These are phyloP conservation scores for Pittosporum tobira DNA, from an alignment of 129 eudicot genomes.

Conservation along the genomic window DNA sequence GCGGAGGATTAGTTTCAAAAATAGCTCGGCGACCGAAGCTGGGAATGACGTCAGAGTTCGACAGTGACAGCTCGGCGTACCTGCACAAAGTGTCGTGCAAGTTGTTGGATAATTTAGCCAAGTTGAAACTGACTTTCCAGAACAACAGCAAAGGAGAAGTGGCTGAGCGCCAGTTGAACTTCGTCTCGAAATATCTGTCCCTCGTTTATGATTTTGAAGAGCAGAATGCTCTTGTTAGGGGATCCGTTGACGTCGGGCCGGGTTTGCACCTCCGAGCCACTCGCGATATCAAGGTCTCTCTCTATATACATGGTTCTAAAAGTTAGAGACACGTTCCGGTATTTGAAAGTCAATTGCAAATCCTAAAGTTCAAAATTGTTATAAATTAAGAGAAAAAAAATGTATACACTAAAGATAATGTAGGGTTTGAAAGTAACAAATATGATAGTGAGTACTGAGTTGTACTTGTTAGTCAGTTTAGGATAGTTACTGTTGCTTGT, in stretches of 20 bases:
- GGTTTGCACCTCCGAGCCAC: conserved; percentile 48
- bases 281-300: conserved; percentile 61
- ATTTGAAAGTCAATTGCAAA: too few species aligned
- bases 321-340: too few species aligned
- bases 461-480: too few species aligned
- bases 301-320: too few species aligned
- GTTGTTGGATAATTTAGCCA: conserved; percentile 52
- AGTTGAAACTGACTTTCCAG: conserved; percentile 55
- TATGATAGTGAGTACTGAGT: too few species aligned
- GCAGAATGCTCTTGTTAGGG: conserved; percentile 50
- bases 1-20: neutral
- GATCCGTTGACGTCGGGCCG: conserved; percentile 37
- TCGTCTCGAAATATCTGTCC: conserved; percentile 49
- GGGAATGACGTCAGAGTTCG: conserved; percentile 70
- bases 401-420: too few species aligned
- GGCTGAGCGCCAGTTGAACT: conserved; percentile 45
- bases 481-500: too few species aligned
- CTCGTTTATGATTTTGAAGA: conserved; percentile 61
- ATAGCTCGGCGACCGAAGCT: conserved; percentile 30
- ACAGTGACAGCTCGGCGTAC: conserved; percentile 57
- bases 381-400: too few species aligned
- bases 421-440: too few species aligned
- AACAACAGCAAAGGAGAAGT: conserved; percentile 59
- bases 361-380: too few species aligned
- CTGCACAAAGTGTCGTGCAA: conserved; percentile 75